phyloP scores from a whole-genome alignment of 805 yeast species.

The Saitoella complicata region DNA sequence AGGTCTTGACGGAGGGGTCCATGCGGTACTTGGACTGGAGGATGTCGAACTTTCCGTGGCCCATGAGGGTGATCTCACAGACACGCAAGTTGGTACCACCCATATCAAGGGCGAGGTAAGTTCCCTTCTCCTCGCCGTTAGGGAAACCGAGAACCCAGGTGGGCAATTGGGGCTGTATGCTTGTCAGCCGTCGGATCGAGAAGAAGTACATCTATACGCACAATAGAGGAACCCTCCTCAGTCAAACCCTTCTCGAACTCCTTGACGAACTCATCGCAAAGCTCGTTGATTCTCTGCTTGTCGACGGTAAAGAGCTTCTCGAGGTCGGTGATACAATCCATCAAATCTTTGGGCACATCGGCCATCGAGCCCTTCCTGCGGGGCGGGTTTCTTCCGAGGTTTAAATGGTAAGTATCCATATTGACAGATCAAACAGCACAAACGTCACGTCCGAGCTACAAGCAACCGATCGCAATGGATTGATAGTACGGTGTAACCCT shows the following conservation, averaged over 20 bases:
- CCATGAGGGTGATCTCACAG: conserved; percentile 69
- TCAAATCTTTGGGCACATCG: conserved; percentile 49
- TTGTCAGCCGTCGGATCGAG: background rate
- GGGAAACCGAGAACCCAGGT: conserved; percentile 94
- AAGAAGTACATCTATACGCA: conserved; percentile 4
- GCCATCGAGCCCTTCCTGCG: conserved; percentile 35
- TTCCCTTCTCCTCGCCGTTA: conserved; percentile 79
- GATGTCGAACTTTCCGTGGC: conserved; percentile 70
- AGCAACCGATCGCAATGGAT: too few relatives aligned
- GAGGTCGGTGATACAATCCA: conserved; percentile 39
- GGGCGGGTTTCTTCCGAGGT: background rate
- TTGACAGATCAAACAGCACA: too few relatives aligned
- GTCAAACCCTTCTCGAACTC: conserved; percentile 40
- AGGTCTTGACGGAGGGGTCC: conserved; percentile 55
- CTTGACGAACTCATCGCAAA: conserved; percentile 57
- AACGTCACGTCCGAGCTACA: too few relatives aligned
- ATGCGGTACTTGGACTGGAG: conserved; percentile 73
- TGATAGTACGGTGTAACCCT: too few relatives aligned
- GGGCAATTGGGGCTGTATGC: conserved; percentile 67
- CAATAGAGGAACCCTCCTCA: conserved; percentile 18
- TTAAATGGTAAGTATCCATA: too few relatives aligned
- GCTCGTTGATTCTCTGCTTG: conserved; percentile 40
- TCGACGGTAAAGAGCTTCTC: conserved; percentile 50
- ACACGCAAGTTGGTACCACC: conserved; percentile 97
- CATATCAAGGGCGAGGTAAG: conserved; percentile 81